Evolutionary conservation across 2,329 filamentous ascomycete species (phyloP).

Genomic region (Colletotrichum sp.): DNA sequence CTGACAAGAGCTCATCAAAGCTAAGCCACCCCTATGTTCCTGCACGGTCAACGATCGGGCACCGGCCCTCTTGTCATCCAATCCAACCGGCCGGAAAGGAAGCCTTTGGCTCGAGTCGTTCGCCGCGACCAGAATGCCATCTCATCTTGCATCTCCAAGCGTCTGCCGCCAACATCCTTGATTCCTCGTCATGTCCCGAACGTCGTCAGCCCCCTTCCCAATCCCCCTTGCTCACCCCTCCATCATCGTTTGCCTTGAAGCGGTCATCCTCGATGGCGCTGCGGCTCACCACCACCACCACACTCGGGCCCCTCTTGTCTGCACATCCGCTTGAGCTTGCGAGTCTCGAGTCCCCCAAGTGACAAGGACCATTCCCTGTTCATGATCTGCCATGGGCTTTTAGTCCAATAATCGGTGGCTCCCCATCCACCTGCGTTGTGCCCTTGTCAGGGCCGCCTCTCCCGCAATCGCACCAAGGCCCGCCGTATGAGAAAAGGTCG

Average conservation of each 20-base stretch:
- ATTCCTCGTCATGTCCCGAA: neutral
- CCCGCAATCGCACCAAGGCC: neutral
- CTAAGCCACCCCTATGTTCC: constrained; percentile 15
- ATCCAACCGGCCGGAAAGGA: neutral
- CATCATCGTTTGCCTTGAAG: neutral
- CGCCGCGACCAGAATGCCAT: constrained; percentile 11
- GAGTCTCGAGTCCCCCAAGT: constrained; percentile 3
- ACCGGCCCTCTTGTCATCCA: constrained; percentile 12
- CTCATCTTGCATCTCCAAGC: constrained; percentile 20
- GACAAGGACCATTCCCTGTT: constrained; percentile 9
- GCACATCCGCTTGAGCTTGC: neutral
- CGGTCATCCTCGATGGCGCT: neutral
- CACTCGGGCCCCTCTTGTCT: neutral
- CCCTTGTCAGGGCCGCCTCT: constrained; percentile 16
- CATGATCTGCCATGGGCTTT: constrained; percentile 14
- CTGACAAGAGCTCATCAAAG: neutral
- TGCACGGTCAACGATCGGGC: constrained; percentile 12
- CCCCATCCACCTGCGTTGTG: neutral
- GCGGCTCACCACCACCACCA: constrained; percentile 4
- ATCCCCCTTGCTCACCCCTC: neutral
- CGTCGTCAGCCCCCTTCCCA: neutral
- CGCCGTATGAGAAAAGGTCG: neutral
- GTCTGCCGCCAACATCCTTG: constrained; percentile 16
- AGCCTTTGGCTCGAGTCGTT: constrained; percentile 1
- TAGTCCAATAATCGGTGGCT: constrained; percentile 6